These are phyloP conservation scores for Heterobasidion occidentale DNA, from an alignment of 1,284 basidiomycete genomes.

Conservation along the genomic window DNA sequence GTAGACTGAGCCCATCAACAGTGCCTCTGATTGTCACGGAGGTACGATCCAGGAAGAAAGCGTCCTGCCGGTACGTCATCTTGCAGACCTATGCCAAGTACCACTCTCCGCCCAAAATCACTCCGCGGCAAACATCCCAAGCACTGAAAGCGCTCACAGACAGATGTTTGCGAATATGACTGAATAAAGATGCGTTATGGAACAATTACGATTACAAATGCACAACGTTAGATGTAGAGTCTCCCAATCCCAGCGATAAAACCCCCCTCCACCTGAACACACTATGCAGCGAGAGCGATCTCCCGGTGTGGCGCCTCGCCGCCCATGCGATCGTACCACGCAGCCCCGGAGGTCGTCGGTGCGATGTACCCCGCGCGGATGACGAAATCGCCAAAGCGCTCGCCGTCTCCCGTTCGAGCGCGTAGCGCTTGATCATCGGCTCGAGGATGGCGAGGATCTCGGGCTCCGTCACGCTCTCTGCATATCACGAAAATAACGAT, in stretches of 20 bases:
- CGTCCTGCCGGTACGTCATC: too few species aligned
- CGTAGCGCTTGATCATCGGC: slow-evolving; percentile 93
- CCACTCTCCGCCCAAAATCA: too few species aligned
- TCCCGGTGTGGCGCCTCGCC: slow-evolving; percentile 51
- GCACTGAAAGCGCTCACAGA: too few species aligned
- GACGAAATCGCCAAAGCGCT: slow-evolving; percentile 94
- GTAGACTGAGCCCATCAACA: too few species aligned
- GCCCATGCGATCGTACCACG: slow-evolving; percentile 78
- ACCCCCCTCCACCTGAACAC: neutral
- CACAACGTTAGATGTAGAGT: neutral
- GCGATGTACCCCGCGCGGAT: slow-evolving; percentile 84
- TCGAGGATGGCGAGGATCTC: slow-evolving; percentile 88
- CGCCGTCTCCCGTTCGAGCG: slow-evolving; percentile 83
- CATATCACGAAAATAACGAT: slow-evolving; percentile 7
- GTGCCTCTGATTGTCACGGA: too few species aligned
- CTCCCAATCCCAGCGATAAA: too few species aligned
- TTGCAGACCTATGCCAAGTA: too few species aligned
- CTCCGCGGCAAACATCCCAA: neutral
- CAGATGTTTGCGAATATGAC: neutral
- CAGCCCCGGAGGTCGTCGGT: slow-evolving; percentile 67
- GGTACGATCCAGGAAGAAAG: too few species aligned
- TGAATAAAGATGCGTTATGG: neutral
- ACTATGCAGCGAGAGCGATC: slow-evolving; percentile 4
- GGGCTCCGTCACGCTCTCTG: slow-evolving; percentile 87
- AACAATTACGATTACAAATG: neutral